Base-by-base conservation (phyloP, 805 yeast species). In the Starmerella bacillaris region DNA sequence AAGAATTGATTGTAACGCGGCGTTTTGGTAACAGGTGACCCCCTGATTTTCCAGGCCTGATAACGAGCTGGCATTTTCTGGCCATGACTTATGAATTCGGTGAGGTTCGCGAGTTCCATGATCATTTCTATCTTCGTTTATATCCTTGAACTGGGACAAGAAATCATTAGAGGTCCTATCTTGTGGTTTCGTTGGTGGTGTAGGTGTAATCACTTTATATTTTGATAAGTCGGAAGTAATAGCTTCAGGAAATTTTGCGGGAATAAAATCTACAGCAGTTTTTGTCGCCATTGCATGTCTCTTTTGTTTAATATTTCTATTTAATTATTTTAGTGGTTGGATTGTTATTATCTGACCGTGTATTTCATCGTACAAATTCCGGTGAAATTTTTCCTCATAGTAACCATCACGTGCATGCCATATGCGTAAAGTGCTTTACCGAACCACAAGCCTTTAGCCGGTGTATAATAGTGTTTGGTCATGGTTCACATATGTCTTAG, bases 21-120 rank as follows among this genome's bases (percentile, higher is more conserved):
- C 76, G 55, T 89, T 86, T 69, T 86, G 84, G 58, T 86, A 86
- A 55, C 98, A 86, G 3, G 96, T 86, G 31, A 89, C 96, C 27
- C 95, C 95, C 46, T 77, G 84, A 55, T 86, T 86, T 33, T 78
- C 56, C 33, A 86, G 60, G 0, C 98, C 98, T 19, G 57, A 46
- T n/a, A 75, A 75, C 24, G 65, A 64, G 27, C 57, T 50, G 3
- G 55, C 54, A 11, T 59, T 18, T 8, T 45, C 53, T 36, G 35
- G 64, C 67, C 94, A 83, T 38, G 72, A 72, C 53, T 82, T 83
- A 38, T 59, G 51, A 21, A 82, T 74, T 36, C 79, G 62, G 1
- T 51, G 56, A 6, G 76, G 67, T 1, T 57, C 56, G 42, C 72
- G 68, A 1, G 80, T 64, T 2, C 93, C 93, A 31, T 59, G 61